Evolutionary conservation across 805 yeast genomes (phyloP), one percentile per base, ranked within the genome.

Genomic region (Ogataea zsoltii): DNA sequence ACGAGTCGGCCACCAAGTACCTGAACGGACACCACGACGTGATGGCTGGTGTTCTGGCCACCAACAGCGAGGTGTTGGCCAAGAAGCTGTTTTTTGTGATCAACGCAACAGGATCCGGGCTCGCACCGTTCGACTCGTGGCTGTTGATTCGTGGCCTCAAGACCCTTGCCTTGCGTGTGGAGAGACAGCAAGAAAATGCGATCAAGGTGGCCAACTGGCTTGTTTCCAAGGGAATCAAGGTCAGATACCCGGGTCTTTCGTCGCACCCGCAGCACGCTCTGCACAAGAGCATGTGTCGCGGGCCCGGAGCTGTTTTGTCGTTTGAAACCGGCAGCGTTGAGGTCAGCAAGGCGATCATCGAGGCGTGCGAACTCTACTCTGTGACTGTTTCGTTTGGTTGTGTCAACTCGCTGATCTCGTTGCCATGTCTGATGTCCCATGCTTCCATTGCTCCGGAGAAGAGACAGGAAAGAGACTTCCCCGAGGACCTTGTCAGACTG

Each of bases 381-480:
- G 88, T 91, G 53, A 88, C 96, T 6, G 97, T 91, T 7, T 86
- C 96, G 10, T 91, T 91, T 68, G 98, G 98, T 17, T 86, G 96
- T 65, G 96, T 92, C 49, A 88, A 89, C 71, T 87, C 96, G 14
- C 75, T 91, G 61, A 88, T 91, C 46, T 88, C 96, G 32, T 79
- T 91, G 83, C 98, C 98, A 13, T 88, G 97, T 66, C 79, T 80
- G 66, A 91, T 91, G 97, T 88, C 96, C 6, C 98, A 91, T 62
- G 97, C 97, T n/a, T 85, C 96, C 2, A 91, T 91, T 51, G 96
- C 90, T 56, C 85, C 90, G 19, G 80, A 87, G 60, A 83, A 88
- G 3, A 81, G 97, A 66, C 83, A 82, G 39, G 95, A 86, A 65
- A 81, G 98, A 64, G 89, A 83, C 36, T 82, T 91, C 69, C 96